These are phyloP conservation scores for Daedalea quercina DNA, from an alignment of 768 basidiomycete species.

Conservation along the genomic window DNA sequence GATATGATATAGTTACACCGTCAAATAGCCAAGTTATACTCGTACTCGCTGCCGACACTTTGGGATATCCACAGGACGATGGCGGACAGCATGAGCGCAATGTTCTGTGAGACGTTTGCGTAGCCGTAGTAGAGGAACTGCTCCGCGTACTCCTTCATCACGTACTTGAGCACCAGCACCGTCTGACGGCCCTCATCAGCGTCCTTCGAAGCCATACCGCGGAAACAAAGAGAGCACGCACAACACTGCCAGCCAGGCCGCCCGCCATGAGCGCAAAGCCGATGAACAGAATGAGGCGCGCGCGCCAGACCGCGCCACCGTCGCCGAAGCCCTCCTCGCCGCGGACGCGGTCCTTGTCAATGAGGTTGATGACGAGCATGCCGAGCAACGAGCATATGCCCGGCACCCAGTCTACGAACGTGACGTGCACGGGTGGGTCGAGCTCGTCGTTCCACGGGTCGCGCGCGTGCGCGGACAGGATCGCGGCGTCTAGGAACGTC, in stretches of 20 bases:
- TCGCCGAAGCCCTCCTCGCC: slow-evolving; percentile 80
- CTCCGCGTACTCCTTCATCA: slow-evolving; percentile 63
- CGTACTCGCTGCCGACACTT: slow-evolving; percentile 80
- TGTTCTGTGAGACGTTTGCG: slow-evolving; percentile 93
- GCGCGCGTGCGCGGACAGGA: slow-evolving; percentile 82
- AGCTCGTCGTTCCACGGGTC: slow-evolving; percentile 67
- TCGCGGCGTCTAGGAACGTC: slow-evolving; percentile 90
- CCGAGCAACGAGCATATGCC: slow-evolving; percentile 91
- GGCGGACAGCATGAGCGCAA: slow-evolving; percentile 76
- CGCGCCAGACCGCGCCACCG: slow-evolving; percentile 83
- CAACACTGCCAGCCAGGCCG: slow-evolving; percentile 93
- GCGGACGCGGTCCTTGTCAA: slow-evolving; percentile 87
- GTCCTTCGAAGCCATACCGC: background rate
- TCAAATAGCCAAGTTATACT: slow-evolving; percentile 65
- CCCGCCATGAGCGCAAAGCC: slow-evolving; percentile 98
- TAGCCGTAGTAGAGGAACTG: slow-evolving; percentile 89
- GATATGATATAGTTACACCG: background rate
- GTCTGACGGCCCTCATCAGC: slow-evolving; percentile 40
- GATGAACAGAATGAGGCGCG: slow-evolving; percentile 84
- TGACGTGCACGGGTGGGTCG: slow-evolving; percentile 72
- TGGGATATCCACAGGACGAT: slow-evolving; percentile 92
- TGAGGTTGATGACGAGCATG: slow-evolving; percentile 86
- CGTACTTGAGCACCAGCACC: slow-evolving; percentile 85
- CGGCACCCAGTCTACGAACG: slow-evolving; percentile 96
- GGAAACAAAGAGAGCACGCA: slow-evolving; percentile 35